Evolutionary conservation across 768 basidiomycete genomes (phyloP), one percentile per base, ranked within the genome.

Genomic region (Strobilomyces dryophilus): DNA sequence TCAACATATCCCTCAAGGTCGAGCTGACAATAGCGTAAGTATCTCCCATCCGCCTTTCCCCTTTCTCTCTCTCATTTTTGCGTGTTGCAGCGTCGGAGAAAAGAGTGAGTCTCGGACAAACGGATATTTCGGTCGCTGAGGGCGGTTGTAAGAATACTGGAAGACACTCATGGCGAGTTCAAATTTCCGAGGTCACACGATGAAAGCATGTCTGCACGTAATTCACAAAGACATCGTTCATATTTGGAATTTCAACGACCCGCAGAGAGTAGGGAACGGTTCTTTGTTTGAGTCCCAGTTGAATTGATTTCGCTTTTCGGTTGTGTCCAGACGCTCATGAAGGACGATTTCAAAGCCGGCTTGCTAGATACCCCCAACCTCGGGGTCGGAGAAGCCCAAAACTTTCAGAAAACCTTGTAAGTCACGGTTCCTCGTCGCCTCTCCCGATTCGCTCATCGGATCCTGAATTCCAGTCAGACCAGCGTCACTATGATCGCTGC

Each of bases 211-310:
- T 31, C n/a, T 44, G 17, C 10, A 44, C 27, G 29, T 44, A 4
- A 44, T 44, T n/a, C 43, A 31, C 17, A 31, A 44, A n/a, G 43
- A 44, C 17, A 29, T 44, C 17, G 15, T 44, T 4, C 17, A 15
- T 1, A n/a, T 44, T n/a, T 44, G 43, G 43, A 26, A 43, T 20
- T 27, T 43, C 26, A 27, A 43, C 11, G 26, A 43, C 26, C 42
- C 42, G 14, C 14, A 44, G 12, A 29, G 10, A 1, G 27, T 44
- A 44, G 8, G 15, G 3, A 18, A 11, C 42, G 89, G 6, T 37
- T 37, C 17, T 37, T 17, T 2, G 12, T 14, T 10, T n/a, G 12
- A 12, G 36, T 37, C 36, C 12, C 36, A n/a, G 8, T 37, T 37
- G 36, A 37, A 15, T 17, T 15, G 32, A 34, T 12, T n/a, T 17